Evolutionary conservation across 345 rosid species (phyloP).

Genomic region (Moricandia moricandioides): DNA sequence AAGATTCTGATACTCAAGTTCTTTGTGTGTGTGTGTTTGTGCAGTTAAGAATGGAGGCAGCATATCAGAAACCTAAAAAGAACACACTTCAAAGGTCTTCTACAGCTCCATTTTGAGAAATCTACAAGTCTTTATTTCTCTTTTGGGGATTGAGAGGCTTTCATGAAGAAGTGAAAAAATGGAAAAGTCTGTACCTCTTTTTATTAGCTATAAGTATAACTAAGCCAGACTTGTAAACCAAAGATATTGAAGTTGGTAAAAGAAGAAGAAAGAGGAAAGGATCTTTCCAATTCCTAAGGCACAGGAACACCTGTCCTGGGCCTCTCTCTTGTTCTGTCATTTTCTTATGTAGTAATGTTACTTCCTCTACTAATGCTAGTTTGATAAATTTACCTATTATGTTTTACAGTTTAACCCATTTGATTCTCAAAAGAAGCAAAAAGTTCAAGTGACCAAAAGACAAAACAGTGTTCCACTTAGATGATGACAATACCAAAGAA

Average conservation of each 20-base stretch:
- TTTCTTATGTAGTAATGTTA: constrained; percentile 19
- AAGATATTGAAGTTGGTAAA: constrained; percentile 16
- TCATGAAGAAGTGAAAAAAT: constrained; percentile 27
- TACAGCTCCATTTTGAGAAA: constrained; percentile 78
- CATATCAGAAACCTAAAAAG: constrained; percentile 47
- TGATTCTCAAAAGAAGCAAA: constrained; percentile 17
- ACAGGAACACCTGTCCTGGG: constrained; percentile 35
- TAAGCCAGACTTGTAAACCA: constrained; percentile 31
- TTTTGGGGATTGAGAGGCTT: constrained; percentile 20
- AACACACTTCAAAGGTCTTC: constrained; percentile 50
- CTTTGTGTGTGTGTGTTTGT: constrained; percentile 21
- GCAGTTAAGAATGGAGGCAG: constrained; percentile 53
- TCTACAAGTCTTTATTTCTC: constrained; percentile 27
- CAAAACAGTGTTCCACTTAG: constrained; percentile 33
- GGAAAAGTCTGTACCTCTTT: constrained; percentile 30
- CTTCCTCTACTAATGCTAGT: constrained; percentile 26
- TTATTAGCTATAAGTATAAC: constrained; percentile 23
- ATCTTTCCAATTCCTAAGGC: constrained; percentile 31
- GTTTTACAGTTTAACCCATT: constrained; percentile 12
- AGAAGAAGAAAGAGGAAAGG: constrained; percentile 13
- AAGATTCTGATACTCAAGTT: constrained; percentile 17
- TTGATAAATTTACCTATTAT: neutral
- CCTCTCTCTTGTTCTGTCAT: constrained; percentile 26
- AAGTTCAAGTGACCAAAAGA: constrained; percentile 21
- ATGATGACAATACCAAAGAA: constrained; percentile 28